Conservation (phyloP, 176 grass and related monocot species). For the Raddia guianensis region DNA sequence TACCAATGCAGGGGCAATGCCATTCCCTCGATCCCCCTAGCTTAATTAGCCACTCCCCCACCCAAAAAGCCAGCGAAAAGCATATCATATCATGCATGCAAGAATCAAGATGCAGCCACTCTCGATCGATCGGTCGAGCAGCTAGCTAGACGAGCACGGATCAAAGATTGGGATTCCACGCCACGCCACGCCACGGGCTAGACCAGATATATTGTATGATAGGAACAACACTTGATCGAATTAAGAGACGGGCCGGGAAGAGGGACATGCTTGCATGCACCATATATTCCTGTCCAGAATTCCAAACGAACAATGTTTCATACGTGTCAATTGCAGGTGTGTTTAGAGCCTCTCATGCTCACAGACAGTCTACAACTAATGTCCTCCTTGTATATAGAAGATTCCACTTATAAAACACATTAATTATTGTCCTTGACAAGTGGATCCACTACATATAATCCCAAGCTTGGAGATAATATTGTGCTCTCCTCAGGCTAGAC, state of each 20-base stretch:
- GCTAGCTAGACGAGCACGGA: not conserved
- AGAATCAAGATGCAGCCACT: not conserved
- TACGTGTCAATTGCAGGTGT: conserved; percentile 16
- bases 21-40: not conserved
- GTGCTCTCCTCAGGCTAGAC: too few relatives aligned
- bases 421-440: too few relatives aligned
- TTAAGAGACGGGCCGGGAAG: not conserved
- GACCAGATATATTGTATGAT: not conserved
- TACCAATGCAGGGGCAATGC: conserved; percentile 21
- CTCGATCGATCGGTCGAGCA: not conserved
- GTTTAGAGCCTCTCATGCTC: too few relatives aligned
- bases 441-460: too few relatives aligned
- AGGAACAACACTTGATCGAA: not conserved
- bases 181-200: not conserved
- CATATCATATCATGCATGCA: not conserved
- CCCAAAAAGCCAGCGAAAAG: conserved; percentile 2
- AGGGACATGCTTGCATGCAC: not conserved
- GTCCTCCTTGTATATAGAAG: too few relatives aligned
- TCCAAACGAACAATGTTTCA: conserved; percentile 28
- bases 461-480: too few relatives aligned
- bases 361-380: too few relatives aligned
- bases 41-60: not conserved
- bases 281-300: not conserved
- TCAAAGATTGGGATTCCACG: not conserved
- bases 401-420: too few relatives aligned